Base-by-base conservation (phyloP, 371 early-diverging fungal species). In the Mortierella sp. region DNA sequence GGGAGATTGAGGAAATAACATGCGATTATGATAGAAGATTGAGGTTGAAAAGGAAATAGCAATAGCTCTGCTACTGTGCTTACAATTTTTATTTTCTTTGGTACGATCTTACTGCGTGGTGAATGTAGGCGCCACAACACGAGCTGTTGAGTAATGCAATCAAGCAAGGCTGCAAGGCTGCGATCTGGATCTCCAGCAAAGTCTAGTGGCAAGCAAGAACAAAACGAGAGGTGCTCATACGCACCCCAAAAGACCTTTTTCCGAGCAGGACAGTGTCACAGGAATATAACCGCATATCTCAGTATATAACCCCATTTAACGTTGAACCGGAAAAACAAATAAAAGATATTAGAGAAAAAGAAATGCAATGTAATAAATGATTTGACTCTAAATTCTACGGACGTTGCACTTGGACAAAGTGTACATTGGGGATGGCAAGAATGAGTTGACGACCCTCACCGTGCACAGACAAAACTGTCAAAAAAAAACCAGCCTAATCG, bases 131-230 rank as follows among this genome's bases (percentile, higher is more conserved):
- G 11, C 96, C 97, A 24, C 90, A 93, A 72, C 94, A 97, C 80
- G 88, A 90, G 55, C 88, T 91, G 2, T 89, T 97, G 46, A 93
- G 91, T 72, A 89, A 91, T 64, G 90, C 94, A 4, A 96, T 98
- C 81, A 92, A 93, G 88, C 91, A 91, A 76, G 98, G 97, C 0
- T 97, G 98, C 81, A 93, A 94, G 69, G 88, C 91, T 0, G 97
- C 97, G 28, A 97, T 97, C 75, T 95, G 95, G 95, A 90, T 97
- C 50, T 93, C 94, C 44, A 82, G 89, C 71, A 88, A 93, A n/a
- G 89, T 95, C 26, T 94, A 88, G 77, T 8, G 13, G 43, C 43
- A 40, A 40, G 43, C 43, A 40, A 40, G 50, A 50, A 26, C 57
- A 57, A 13, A 57, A 13, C 24, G n/a, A 57, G 24, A 6, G 43